Base-by-base conservation (phyloP, 305 asterid species). In the Solanum hybrid region DNA sequence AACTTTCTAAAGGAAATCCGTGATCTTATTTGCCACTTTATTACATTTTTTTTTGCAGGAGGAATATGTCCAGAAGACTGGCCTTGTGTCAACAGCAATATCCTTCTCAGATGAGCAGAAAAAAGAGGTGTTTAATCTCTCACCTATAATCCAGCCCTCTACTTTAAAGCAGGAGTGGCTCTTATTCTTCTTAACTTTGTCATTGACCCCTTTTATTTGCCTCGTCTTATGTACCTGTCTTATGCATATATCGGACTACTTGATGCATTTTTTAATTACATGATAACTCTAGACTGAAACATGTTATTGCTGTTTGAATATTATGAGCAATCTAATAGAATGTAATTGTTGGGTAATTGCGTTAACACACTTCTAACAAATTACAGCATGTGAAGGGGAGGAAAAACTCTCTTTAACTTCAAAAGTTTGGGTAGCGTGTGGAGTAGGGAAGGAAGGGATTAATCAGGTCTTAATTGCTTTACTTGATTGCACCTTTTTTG, bases 11-110 rank as follows among this genome's bases (percentile, higher is more conserved):
- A 56, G 76, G 13, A 85, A 31, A 51, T 32, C 88, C 0, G 73
- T 56, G 1, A 20, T 85, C 88, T 56, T 22, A 56, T 11, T 56
- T 31, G 76, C 32, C 42, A 84, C 32, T 22, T 31, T 11, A 12
- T 56, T 88, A 20, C 17, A 16, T 51, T 66, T 86, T 69, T 69
- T 69, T n/a, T 75, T 95, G 93, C 96, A 97, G 99, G 98, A 95
- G 86, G 99, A 97, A 77, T 97, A 93, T 95, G 98, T 94, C 87
- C 98, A 96, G 92, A 96, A 97, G 92, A 94, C 98, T 85, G 99
- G 99, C 86, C 95, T 97, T 8, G 98, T 96, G 79, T 95, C 98
- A 75, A 82, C 93, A 5, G 96, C 95, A 36, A 17, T 95, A 88
- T 86, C 99, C 60, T 93, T 96, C 92, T 95, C 98, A 22, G 99